A percentile compares a stretch with the other conserved stretches of the same genome.
phyloP scores from a whole-genome alignment of 2,329 filamentous ascomycete species.

The Penicillium sp. region DNA sequence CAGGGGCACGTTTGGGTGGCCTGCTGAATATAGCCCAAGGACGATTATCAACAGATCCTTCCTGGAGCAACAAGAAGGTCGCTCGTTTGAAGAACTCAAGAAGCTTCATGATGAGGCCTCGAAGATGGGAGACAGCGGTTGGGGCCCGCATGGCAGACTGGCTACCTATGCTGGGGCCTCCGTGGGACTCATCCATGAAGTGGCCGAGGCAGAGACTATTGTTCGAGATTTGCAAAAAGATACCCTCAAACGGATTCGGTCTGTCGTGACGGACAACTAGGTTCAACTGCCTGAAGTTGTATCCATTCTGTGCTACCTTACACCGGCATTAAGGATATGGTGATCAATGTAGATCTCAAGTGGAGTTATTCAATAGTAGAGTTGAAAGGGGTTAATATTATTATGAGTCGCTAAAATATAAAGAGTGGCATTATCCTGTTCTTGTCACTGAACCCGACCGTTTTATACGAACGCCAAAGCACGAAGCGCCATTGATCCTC shows the following conservation, averaged over 20 bases:
- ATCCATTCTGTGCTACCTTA: background rate
- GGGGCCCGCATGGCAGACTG: conserved; percentile 50
- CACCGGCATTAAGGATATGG: background rate
- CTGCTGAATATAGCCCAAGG: conserved; percentile 57
- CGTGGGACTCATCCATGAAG: conserved; percentile 45
- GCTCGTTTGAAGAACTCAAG: conserved; percentile 48
- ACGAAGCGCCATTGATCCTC: background rate
- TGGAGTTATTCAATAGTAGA: background rate
- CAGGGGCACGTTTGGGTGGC: conserved; percentile 60
- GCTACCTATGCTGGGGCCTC: conserved; percentile 52
- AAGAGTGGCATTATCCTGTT: background rate
- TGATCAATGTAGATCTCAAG: background rate
- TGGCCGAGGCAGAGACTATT: conserved; percentile 42
- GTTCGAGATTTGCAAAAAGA: conserved; percentile 30
- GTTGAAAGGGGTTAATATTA: too few species aligned
- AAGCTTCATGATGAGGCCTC: conserved; percentile 42
- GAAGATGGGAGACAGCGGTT: conserved; percentile 45
- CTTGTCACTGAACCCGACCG: background rate
- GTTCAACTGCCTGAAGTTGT: background rate
- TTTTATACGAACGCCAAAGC: background rate
- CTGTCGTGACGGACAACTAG: background rate
- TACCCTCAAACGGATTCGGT: conserved; percentile 11
- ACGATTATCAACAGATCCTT: conserved; percentile 59
- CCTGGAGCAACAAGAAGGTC: conserved; percentile 42
- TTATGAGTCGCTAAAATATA: background rate